Conservation (phyloP, 2,329 filamentous ascomycete genomes). For the Colletotrichum horii region DNA sequence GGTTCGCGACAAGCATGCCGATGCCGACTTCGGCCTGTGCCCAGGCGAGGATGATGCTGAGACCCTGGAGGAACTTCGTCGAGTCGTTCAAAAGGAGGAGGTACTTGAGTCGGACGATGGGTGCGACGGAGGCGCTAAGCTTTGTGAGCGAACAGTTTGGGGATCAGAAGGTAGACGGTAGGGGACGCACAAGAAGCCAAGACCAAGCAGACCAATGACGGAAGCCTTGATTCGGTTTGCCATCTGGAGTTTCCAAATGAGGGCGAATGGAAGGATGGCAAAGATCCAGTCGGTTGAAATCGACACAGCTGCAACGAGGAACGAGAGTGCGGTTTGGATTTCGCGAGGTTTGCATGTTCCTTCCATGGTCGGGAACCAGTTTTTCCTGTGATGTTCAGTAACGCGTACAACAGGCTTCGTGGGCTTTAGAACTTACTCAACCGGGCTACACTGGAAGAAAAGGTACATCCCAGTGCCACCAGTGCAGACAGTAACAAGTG, state of each 20-base stretch:
- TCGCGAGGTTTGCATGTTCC: conserved; percentile 1
- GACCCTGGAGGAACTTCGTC: conserved; percentile 5
- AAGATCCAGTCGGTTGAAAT: conserved; percentile 19
- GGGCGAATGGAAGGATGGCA: conserved; percentile 8
- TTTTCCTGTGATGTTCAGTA: not conserved
- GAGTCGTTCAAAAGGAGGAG: conserved; percentile 15
- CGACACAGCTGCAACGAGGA: conserved; percentile 13
- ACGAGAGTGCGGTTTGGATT: conserved; percentile 11
- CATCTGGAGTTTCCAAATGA: conserved; percentile 18
- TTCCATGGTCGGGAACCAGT: not conserved
- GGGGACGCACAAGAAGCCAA: conserved; percentile 11
- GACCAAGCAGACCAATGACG: conserved; percentile 6
- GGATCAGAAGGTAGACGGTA: too few relatives aligned
- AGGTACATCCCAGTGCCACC: conserved; percentile 21
- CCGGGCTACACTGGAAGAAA: conserved; percentile 13
- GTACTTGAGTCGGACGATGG: conserved; percentile 16
- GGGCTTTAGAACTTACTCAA: not conserved
- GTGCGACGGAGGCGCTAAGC: conserved; percentile 8
- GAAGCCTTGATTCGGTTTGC: conserved; percentile 3
- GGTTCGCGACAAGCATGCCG: conserved; percentile 16
- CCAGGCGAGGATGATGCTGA: conserved; percentile 10
- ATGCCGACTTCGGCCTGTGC: conserved; percentile 19
- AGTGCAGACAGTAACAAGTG: conserved; percentile 8
- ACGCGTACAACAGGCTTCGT: not conserved
- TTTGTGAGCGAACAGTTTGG: not conserved